Conservation (phyloP, 2,329 filamentous ascomycete genomes). For the Botrytis tulipae region DNA sequence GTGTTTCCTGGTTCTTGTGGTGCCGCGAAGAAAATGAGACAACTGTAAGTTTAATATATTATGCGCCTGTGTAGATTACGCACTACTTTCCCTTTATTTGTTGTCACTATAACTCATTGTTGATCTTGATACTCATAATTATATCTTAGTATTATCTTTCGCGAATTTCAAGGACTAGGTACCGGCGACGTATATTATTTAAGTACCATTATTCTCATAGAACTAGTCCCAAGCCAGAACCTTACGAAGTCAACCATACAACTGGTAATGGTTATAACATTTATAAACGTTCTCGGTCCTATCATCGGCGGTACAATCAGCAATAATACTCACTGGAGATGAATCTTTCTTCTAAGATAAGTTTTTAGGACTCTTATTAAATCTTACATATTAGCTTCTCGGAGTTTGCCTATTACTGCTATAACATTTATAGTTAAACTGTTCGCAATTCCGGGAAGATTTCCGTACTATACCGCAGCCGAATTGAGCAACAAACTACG, state of each 20-base stretch:
- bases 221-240: conserved; percentile 49
- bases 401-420: neutral
- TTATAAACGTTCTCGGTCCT: conserved; percentile 32
- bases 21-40: too few relatives aligned
- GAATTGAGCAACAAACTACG: neutral
- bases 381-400: neutral
- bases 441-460: too few relatives aligned
- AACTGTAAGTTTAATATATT: too few relatives aligned
- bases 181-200: conserved; percentile 46
- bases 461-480: too few relatives aligned
- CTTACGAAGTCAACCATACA: conserved; percentile 41
- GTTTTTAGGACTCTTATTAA: neutral
- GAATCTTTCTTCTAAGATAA: conserved; percentile 24
- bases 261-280: conserved; percentile 15
- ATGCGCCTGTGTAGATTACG: too few relatives aligned
- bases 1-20: too few relatives aligned
- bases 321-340: conserved; percentile 39
- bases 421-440: neutral
- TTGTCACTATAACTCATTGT: neutral
- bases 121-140: neutral
- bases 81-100: too few relatives aligned
- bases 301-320: conserved; percentile 39
- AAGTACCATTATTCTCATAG: conserved; percentile 48
- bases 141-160: conserved; percentile 22
- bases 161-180: conserved; percentile 44